Evolutionary conservation across 345 rosid species (phyloP).

Genomic region (Gossypium herbaceum): DNA sequence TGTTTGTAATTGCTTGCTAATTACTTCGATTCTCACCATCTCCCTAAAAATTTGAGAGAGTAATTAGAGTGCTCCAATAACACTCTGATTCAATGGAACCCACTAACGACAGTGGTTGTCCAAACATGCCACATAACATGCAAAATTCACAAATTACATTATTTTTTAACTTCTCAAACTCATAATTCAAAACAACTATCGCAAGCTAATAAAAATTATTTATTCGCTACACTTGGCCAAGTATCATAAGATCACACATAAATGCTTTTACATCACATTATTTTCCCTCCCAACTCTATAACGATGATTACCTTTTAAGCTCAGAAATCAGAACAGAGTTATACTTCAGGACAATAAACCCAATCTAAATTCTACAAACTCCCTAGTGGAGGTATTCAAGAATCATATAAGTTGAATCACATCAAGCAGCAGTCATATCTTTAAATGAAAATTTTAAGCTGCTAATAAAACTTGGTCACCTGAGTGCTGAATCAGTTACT

Average conservation of each 20-base stretch:
- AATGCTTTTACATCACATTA: background rate
- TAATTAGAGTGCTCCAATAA: no score
- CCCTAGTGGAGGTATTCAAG: background rate
- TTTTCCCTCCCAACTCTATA: background rate
- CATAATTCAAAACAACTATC: background rate
- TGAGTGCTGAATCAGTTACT: background rate
- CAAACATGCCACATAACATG: background rate
- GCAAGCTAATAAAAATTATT: background rate
- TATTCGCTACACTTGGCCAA: background rate
- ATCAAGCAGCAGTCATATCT: background rate
- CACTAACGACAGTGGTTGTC: no score
- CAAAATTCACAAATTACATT: background rate
- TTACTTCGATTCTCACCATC: no score
- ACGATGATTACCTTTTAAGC: background rate
- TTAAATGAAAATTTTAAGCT: background rate
- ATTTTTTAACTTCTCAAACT: background rate
- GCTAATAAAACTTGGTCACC: background rate
- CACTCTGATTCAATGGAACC: no score
- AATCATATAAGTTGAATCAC: background rate
- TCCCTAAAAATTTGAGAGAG: no score
- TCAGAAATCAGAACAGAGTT: background rate
- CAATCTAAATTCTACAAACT: background rate
- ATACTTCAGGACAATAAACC: background rate
- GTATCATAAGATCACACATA: background rate
- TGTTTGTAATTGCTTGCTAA: no score